Conservation (phyloP, 129 eudicot genomes). For the Tanacetum coccineum region DNA sequence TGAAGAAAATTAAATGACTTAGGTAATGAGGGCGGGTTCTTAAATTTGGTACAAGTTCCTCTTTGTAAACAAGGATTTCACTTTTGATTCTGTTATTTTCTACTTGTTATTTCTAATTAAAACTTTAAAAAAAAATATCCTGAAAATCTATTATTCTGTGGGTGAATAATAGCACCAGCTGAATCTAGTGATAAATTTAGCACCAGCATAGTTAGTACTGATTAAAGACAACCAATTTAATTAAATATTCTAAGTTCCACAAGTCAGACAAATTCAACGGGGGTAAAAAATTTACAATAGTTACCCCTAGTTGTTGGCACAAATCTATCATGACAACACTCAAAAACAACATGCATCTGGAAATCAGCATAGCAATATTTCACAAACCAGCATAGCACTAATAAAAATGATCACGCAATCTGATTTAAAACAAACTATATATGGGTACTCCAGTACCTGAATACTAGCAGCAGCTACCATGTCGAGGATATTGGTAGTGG, state of each 20-base stretch:
- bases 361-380: background rate
- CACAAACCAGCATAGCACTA: background rate
- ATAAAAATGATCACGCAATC: background rate
- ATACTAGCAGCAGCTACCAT: constrained; percentile 84
- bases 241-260: background rate
- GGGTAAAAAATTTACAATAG: background rate
- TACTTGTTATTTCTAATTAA: background rate
- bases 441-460: constrained; percentile 45
- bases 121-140: background rate
- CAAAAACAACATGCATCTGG: background rate
- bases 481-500: constrained; percentile 75
- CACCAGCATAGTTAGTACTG: background rate
- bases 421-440: background rate
- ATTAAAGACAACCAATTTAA: background rate
- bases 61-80: background rate
- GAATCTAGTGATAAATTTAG: background rate
- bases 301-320: background rate
- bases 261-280: background rate
- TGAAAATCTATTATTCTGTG: background rate
- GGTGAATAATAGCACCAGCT: background rate
- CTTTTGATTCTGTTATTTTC: background rate
- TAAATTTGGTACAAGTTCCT: background rate
- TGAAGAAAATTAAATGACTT: background rate
- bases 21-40: background rate
- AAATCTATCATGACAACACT: background rate